These are phyloP conservation scores for Gamarada debralockiae DNA, from an alignment of 495 filamentous ascomycete genomes.

Conservation along the genomic window DNA sequence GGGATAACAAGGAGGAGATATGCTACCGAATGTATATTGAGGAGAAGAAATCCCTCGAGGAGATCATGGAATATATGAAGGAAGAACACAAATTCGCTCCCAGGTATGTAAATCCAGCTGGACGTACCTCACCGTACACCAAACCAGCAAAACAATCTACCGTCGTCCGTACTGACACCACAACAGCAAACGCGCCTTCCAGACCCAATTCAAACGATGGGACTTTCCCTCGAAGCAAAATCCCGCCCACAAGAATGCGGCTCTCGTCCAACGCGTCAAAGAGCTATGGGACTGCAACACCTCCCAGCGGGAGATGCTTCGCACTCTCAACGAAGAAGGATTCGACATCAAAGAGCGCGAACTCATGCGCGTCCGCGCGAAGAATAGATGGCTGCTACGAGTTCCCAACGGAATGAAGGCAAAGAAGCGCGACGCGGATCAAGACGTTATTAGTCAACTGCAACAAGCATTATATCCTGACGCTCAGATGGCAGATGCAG, in stretches of 20 bases:
- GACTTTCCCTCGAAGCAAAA: conserved; percentile 71
- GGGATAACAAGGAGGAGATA: conserved; percentile 65
- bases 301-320: conserved; percentile 67
- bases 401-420: conserved; percentile 54
- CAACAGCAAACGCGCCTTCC: conserved; percentile 66
- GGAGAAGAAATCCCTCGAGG: conserved; percentile 63
- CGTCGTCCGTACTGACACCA: conserved; percentile 16
- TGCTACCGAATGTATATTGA: conserved; percentile 72
- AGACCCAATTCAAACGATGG: conserved; percentile 74
- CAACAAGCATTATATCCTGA: conserved; percentile 24
- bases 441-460: conserved; percentile 26
- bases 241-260: conserved; percentile 61
- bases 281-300: conserved; percentile 75
- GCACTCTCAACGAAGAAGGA: conserved; percentile 58
- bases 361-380: conserved; percentile 59
- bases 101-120: conserved; percentile 44
- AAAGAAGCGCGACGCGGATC: conserved; percentile 27
- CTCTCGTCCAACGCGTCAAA: conserved; percentile 61
- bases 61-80: conserved; percentile 62
- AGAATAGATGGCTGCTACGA: conserved; percentile 61
- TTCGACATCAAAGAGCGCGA: conserved; percentile 67
- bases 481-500: conserved; percentile 20
- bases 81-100: conserved; percentile 58
- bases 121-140: conserved; percentile 10
- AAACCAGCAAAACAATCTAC: background rate